Base-by-base conservation (phyloP, 257 asterid genomes). In the Dorcoceras hygrometricum region DNA sequence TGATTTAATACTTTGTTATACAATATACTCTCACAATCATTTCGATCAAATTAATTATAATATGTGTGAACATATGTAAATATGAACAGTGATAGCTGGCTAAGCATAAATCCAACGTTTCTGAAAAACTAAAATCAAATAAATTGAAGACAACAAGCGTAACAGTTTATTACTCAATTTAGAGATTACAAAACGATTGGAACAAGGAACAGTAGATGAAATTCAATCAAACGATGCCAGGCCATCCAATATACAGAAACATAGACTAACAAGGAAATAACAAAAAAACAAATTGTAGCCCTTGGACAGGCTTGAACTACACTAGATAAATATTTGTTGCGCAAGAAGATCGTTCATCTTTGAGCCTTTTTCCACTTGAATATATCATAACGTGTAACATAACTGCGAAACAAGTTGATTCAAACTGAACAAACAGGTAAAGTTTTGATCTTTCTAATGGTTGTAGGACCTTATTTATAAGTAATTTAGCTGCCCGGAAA, bases 391-490 rank as follows among this genome's bases (percentile, higher is more conserved):
- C 16, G 50, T 73, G 81, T 23, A 83, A 56, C 16, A 76, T 7
- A 60, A 73, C 59, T 25, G 64, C 68, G 62, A 72, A 69, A 59
- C 68, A 64, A 48, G 65, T 20, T 48, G 80, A 75, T 20, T 78
- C 75, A 66, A 75, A 70, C 66, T 77, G 82, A 81, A 76, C 77
- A 77, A 63, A 62, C 65, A 59, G 28, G 63, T 63, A 20, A 54
- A 11, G 48, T 61, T 19, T 71, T 71, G 68, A 62, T 51, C 63
- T 68, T 29, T 67, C 39, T 16, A 59, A 39, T 57, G 66, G 73
- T 34, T 70, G 76, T 10, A 53, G 29, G 79, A 73, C 78, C 81
- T 81, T 81, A 79, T 83, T 80, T 23, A 11, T 10, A 4, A 70
- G 68, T 53, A 61, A 63, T 43, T 60, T 72, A 70, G 39, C 62